phyloP scores from a whole-genome alignment of 129 eudicot species.

The Flaveria bidentis region DNA sequence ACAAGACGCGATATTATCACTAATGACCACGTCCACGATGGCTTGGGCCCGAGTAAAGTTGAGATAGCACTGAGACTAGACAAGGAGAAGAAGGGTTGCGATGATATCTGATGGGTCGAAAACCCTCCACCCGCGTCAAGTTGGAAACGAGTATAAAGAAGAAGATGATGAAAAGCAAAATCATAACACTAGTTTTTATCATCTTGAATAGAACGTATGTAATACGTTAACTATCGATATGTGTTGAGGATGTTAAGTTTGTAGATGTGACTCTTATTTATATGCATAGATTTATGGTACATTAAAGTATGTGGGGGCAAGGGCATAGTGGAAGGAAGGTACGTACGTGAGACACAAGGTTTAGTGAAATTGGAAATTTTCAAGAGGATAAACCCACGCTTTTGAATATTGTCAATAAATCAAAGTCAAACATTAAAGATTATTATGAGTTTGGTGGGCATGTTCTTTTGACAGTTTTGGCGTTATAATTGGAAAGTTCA shows the following conservation, averaged over 20 bases:
- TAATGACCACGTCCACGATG: conserved; percentile 50
- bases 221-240: conserved; percentile 3
- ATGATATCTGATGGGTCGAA: conserved; percentile 33
- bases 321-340: conserved; percentile 36
- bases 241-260: neutral
- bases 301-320: neutral
- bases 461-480: conserved; percentile 29
- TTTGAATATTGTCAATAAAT: conserved; percentile 18
- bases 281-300: neutral
- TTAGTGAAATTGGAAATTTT: conserved; percentile 18
- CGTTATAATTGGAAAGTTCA: neutral
- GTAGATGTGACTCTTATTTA: neutral
- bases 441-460: conserved; percentile 13
- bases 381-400: conserved; percentile 25
- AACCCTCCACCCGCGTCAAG: conserved; percentile 28
- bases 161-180: conserved; percentile 17
- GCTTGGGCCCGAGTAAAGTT: conserved; percentile 53
- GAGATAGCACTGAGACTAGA: conserved; percentile 23
- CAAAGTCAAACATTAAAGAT: conserved; percentile 26
- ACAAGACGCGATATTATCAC: neutral
- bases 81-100: conserved; percentile 14
- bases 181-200: conserved; percentile 17
- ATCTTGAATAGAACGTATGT: neutral
- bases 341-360: conserved; percentile 27
- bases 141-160: conserved; percentile 25